A percentile compares a stretch with the other conserved stretches of the same genome.
phyloP scores from a whole-genome alignment of 495 filamentous ascomycete genomes.

The Annulohypoxylon nitens region DNA sequence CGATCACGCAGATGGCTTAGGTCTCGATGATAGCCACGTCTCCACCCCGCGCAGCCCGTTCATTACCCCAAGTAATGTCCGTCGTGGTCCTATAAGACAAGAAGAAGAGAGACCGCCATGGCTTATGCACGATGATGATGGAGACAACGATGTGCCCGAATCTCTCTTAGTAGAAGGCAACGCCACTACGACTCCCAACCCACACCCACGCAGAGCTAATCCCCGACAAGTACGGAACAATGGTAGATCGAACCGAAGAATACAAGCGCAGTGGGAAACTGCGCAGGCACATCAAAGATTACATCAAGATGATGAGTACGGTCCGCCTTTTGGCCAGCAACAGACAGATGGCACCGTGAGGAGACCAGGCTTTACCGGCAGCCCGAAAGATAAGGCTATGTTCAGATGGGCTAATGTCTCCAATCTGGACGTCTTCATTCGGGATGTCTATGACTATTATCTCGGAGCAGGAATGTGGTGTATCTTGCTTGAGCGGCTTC shows the following conservation, averaged over 20 bases:
- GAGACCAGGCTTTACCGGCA: slow-evolving; percentile 61
- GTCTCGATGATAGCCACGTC: slow-evolving; percentile 73
- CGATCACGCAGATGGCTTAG: slow-evolving; percentile 69
- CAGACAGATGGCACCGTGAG: slow-evolving; percentile 31
- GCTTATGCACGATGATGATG: slow-evolving; percentile 72
- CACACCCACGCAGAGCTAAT: slow-evolving; percentile 42
- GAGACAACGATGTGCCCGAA: slow-evolving; percentile 90
- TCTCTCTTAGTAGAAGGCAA: slow-evolving; percentile 83
- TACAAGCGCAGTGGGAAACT: slow-evolving; percentile 76
- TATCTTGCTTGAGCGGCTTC: slow-evolving; percentile 75
- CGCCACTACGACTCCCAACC: slow-evolving; percentile 52
- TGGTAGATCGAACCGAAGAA: slow-evolving; percentile 62
- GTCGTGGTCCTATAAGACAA: slow-evolving; percentile 19
- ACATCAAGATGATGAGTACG: slow-evolving; percentile 61
- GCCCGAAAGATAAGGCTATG: slow-evolving; percentile 86
- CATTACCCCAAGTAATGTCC: slow-evolving; percentile 41
- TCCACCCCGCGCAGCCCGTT: slow-evolving; percentile 67
- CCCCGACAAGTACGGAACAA: slow-evolving; percentile 41
- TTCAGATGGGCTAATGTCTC: slow-evolving; percentile 96
- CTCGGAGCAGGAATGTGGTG: slow-evolving; percentile 89
- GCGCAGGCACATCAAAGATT: slow-evolving; percentile 71
- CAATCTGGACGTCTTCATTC: slow-evolving; percentile 91
- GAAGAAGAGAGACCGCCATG: slow-evolving; percentile 49
- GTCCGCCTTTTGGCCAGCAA: slow-evolving; percentile 51
- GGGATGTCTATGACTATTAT: slow-evolving; percentile 93